These are phyloP conservation scores for Neonectria neomacrospora DNA, from an alignment of 2,329 filamentous ascomycete genomes.

Conservation along the genomic window DNA sequence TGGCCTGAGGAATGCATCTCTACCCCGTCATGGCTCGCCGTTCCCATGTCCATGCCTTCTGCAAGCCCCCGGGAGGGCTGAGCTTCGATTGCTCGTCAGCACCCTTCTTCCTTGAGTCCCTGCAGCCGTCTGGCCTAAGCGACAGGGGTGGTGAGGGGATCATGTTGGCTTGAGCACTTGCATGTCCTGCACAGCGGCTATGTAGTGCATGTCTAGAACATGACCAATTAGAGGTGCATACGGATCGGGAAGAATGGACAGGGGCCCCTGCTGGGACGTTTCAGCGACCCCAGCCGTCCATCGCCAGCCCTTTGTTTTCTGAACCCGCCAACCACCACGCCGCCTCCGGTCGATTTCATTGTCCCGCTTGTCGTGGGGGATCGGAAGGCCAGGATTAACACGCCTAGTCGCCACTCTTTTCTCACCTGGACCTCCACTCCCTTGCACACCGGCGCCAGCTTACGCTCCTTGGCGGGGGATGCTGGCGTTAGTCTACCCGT, in stretches of 20 bases:
- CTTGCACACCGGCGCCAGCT: constrained; percentile 43
- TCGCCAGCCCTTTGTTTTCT: constrained; percentile 35
- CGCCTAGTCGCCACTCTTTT: constrained; percentile 42
- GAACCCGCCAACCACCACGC: constrained; percentile 33
- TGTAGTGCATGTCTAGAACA: constrained; percentile 51
- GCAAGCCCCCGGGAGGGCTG: constrained; percentile 39
- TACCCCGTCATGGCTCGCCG: constrained; percentile 38
- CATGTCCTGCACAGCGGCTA: constrained; percentile 57
- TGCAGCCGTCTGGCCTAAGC: constrained; percentile 43
- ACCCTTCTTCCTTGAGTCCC: constrained; percentile 40
- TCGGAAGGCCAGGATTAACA: constrained; percentile 38
- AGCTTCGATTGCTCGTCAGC: constrained; percentile 36
- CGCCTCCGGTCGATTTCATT: constrained; percentile 24
- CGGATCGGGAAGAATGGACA: constrained; percentile 40
- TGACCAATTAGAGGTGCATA: constrained; percentile 47
- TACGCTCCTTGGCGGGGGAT: constrained; percentile 39
- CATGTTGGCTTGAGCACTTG: constrained; percentile 53
- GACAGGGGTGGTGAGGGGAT: constrained; percentile 42
- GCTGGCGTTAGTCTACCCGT: constrained; percentile 51
- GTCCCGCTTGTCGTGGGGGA: constrained; percentile 34
- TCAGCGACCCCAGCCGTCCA: constrained; percentile 44
- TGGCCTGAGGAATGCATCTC: constrained; percentile 38
- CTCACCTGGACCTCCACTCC: constrained; percentile 33
- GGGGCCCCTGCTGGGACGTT: constrained; percentile 46
- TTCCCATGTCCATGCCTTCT: constrained; percentile 37